These are phyloP conservation scores for Claviceps paspali DNA, from an alignment of 2,329 filamentous ascomycete species.

Conservation along the genomic window DNA sequence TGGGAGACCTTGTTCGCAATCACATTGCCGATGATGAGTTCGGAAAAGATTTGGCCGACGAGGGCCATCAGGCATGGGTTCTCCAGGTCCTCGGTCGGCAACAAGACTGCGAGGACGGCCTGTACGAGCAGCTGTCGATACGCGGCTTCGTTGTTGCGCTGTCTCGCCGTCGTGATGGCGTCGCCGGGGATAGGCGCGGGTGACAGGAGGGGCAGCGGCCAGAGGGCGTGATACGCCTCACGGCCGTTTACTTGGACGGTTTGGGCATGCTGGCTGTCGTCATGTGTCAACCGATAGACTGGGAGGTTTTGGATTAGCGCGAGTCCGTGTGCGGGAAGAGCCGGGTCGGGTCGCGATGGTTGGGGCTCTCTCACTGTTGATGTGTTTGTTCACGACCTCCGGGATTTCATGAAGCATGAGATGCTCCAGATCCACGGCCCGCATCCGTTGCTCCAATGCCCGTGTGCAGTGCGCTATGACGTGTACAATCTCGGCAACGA, in stretches of 20 bases:
- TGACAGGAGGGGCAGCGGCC: conserved; percentile 64
- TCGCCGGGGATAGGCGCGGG: conserved; percentile 51
- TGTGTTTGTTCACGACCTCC: conserved; percentile 62
- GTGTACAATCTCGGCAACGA: conserved; percentile 76
- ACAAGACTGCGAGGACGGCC: conserved; percentile 62
- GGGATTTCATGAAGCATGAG: conserved; percentile 80
- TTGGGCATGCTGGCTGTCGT: conserved; percentile 37
- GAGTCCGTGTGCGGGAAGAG: too few species aligned
- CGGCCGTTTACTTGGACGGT: conserved; percentile 48
- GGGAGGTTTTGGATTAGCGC: too few species aligned
- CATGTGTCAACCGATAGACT: conserved; percentile 61
- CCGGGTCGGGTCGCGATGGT: too few species aligned
- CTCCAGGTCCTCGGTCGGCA: conserved; percentile 84
- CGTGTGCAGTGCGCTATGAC: conserved; percentile 86
- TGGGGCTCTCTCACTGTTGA: conserved; percentile 55
- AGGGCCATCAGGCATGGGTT: conserved; percentile 74
- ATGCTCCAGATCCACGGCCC: conserved; percentile 68
- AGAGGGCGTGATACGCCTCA: conserved; percentile 68
- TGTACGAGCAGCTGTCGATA: conserved; percentile 85
- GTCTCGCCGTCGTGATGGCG: conserved; percentile 36
- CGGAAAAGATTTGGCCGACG: conserved; percentile 75
- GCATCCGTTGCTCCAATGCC: conserved; percentile 70
- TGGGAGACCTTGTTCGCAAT: conserved; percentile 70
- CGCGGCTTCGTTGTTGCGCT: conserved; percentile 60
- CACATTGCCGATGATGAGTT: conserved; percentile 74